Conservation (phyloP, 345 rosid species). For the Brassica carinata region DNA sequence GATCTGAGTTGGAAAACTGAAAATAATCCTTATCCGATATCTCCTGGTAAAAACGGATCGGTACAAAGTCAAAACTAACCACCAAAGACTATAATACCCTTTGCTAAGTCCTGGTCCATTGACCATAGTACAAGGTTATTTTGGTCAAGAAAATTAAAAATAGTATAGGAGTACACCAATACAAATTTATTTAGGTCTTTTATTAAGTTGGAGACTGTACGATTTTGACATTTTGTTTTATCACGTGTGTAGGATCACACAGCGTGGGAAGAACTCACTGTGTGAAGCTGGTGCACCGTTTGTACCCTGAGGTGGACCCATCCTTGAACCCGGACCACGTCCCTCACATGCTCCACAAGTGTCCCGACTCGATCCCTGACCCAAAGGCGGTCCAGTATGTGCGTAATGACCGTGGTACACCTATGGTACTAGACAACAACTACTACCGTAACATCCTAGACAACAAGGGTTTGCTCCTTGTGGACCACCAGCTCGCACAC, state of each 20-base stretch:
- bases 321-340: slow-evolving; percentile 80
- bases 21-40: slow-evolving; percentile 1
- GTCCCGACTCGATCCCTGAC: slow-evolving; percentile 95
- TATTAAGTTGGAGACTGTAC: neutral
- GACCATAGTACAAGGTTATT: neutral
- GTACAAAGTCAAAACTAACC: neutral
- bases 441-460: slow-evolving; percentile 93
- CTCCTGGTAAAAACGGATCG: neutral
- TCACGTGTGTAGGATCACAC: slow-evolving; percentile 65
- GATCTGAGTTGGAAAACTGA: slow-evolving; percentile 1
- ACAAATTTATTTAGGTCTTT: neutral
- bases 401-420: slow-evolving; percentile 94
- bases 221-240: slow-evolving; percentile 21
- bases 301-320: slow-evolving; percentile 89
- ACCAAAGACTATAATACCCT: neutral
- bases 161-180: neutral
- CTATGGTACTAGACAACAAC: slow-evolving; percentile 92
- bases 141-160: neutral
- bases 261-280: slow-evolving; percentile 97
- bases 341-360: slow-evolving; percentile 87
- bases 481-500: slow-evolving; percentile 87
- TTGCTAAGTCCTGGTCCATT: neutral
- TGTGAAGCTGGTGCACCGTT: slow-evolving; percentile 84
- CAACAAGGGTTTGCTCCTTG: slow-evolving; percentile 84
- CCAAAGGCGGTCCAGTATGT: slow-evolving; percentile 95